phyloP scores from a whole-genome alignment of 192 early-diverging fungal genomes.

The Glomus cerebriforme region DNA sequence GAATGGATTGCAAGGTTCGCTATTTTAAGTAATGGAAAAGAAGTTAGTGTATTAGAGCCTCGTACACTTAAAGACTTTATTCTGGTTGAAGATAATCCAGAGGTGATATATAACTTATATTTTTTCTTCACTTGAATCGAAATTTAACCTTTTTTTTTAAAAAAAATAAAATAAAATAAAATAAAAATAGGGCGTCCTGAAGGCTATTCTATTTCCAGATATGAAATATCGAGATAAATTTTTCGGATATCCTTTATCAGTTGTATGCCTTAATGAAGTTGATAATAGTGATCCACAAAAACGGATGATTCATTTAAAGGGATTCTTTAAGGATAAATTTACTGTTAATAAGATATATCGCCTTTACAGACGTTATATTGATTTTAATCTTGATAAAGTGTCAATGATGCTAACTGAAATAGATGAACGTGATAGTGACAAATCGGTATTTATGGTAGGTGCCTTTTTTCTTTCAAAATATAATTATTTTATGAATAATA shows the following conservation, averaged over 20 bases:
- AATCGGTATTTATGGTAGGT: conserved; percentile 26
- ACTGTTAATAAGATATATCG: not conserved
- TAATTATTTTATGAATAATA: not conserved
- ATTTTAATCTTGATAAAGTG: conserved; percentile 38
- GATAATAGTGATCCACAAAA: conserved; percentile 18
- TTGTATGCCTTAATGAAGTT: not conserved
- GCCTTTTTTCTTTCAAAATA: not conserved
- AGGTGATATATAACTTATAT: conserved; percentile 1
- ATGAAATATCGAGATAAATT: conserved; percentile 28
- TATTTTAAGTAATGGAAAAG: conserved; percentile 3
- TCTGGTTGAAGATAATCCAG: conserved; percentile 34
- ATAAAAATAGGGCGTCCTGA: conserved; percentile 25
- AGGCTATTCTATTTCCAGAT: conserved; percentile 35
- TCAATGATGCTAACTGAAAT: conserved; percentile 17
- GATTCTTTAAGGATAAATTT: conserved; percentile 3
- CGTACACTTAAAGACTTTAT: conserved; percentile 27
- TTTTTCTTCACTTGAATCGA: not conserved
- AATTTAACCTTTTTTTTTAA: not conserved
- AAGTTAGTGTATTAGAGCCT: conserved; percentile 13
- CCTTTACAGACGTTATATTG: conserved; percentile 33
- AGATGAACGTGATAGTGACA: conserved; percentile 20
- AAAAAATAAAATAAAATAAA: too few relatives aligned
- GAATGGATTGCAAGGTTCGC: conserved; percentile 11
- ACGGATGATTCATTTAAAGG: conserved; percentile 20
- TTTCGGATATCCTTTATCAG: not conserved